Evolutionary conservation across 2,329 filamentous ascomycete genomes (phyloP), one percentile per base, ranked within the genome.

Genomic region (Aspergillus unguis): DNA sequence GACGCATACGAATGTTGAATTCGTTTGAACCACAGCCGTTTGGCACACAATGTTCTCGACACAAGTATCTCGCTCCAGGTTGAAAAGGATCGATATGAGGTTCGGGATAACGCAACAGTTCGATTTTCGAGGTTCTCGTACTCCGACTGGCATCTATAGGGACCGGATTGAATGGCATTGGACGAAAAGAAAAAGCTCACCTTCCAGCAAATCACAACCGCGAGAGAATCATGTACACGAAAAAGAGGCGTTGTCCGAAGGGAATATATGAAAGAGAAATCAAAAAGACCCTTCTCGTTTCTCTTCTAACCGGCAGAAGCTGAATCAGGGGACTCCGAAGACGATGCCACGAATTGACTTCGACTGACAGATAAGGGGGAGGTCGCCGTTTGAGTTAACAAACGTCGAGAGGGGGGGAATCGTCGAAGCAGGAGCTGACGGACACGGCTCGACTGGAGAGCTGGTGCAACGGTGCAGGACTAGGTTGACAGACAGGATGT

Each of bases 241-340:
- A 52, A 59, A 58, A 59, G 57, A 47, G 44, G 59, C 51, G 52
- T 50, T 53, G 47, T 57, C 36, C 54, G 59, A 61, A 48, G 56
- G 56, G 61, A 58, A 46, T 46, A 50, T 57, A 61, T 52, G 55
- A 56, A 62, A 58, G 44, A 48, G 47, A 63, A 60, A 57, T 58
- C 53, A 48, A 63, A 57, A 46, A 46, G 51, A 56, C 65, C 66
- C 64, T 65, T 65, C 51, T 62, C 63, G 59, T 66, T 59, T 66
- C 65, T 67, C 67, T 63, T 69, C 65, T 70, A 70, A 67, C 65
- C 68, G 65, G 67, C 63, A 70, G 68, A 64, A 69, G 67, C 65
- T 64, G 61, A 61, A 64, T 62, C 62, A 69, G 66, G 64, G 64
- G 61, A 61, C 58, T 65, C 61, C 58, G 58, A 62, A 54, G 67